A percentile compares a stretch with the other conserved stretches of the same genome.
phyloP scores from a whole-genome alignment of 495 filamentous ascomycete species.

The Aspergillus leporis region DNA sequence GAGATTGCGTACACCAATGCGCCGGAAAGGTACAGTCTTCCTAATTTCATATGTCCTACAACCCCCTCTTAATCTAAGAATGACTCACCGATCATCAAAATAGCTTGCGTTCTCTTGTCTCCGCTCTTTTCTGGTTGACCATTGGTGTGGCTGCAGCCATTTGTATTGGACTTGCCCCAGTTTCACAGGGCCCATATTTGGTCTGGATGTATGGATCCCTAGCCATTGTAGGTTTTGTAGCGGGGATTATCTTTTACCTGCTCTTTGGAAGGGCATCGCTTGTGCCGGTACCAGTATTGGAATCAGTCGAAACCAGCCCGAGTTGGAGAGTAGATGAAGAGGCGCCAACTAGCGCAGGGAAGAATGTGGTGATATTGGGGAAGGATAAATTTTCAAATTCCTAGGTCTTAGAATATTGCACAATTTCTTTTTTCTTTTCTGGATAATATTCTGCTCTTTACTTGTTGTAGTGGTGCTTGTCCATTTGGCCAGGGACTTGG shows the following conservation, averaged over 20 bases:
- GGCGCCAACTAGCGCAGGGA: not conserved
- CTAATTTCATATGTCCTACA: too few species aligned
- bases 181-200: constrained; percentile 37
- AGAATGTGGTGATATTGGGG: not conserved
- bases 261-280: constrained; percentile 9
- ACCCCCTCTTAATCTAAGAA: not conserved
- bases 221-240: constrained; percentile 19
- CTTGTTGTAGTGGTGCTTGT: too few species aligned
- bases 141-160: constrained; percentile 29
- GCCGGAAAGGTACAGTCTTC: constrained; percentile 21
- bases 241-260: constrained; percentile 16
- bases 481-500: too few species aligned
- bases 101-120: constrained; percentile 31
- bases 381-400: not conserved
- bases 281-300: not conserved
- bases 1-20: constrained; percentile 46
- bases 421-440: too few species aligned
- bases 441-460: too few species aligned
- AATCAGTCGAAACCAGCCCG: not conserved
- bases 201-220: constrained; percentile 55
- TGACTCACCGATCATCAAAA: not conserved
- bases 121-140: constrained; percentile 28
- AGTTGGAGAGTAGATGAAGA: not conserved
- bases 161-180: constrained; percentile 29
- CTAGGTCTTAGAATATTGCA: too few species aligned